Evolutionary conservation across 495 filamentous ascomycete species (phyloP).

Genomic region (Acidomyces sp.): DNA sequence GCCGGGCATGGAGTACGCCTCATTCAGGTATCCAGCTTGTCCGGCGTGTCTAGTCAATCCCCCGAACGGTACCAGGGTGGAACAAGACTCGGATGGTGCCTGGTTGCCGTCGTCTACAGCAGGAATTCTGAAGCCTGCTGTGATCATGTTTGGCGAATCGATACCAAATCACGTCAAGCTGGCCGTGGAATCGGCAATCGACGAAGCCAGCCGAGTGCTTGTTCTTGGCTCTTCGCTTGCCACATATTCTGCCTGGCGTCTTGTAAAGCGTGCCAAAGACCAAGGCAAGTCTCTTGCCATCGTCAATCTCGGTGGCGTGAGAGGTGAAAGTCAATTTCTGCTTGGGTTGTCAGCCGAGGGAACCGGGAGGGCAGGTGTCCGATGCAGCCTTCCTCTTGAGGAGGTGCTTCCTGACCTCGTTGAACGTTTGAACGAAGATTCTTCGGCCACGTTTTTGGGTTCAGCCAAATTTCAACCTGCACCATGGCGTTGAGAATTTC

Average conservation of each 20-base stretch:
- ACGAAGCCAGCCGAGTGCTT: conserved; percentile 58
- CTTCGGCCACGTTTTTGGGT: not conserved
- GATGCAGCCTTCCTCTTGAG: conserved; percentile 23
- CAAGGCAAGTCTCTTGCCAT: conserved; percentile 64
- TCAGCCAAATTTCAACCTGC: conserved; percentile 3
- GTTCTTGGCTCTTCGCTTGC: conserved; percentile 81
- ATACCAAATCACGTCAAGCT: conserved; percentile 53
- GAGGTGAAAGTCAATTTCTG: conserved; percentile 28
- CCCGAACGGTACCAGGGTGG: conserved; percentile 53
- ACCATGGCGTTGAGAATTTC: conserved; percentile 8
- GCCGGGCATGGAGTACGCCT: conserved; percentile 72
- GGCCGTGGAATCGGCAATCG: conserved; percentile 68
- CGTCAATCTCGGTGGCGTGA: conserved; percentile 31
- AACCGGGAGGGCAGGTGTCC: conserved; percentile 20
- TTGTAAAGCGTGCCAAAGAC: conserved; percentile 71
- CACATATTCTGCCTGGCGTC: conserved; percentile 85
- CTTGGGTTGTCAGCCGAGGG: conserved; percentile 14
- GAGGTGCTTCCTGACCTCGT: conserved; percentile 25
- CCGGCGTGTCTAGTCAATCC: conserved; percentile 61
- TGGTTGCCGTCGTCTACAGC: conserved; percentile 55
- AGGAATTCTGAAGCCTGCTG: conserved; percentile 78
- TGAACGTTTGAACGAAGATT: conserved; percentile 10
- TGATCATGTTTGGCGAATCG: conserved; percentile 92
- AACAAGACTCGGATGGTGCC: conserved; percentile 70
- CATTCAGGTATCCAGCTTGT: conserved; percentile 85